Evolutionary conservation across 2,329 filamentous ascomycete species (phyloP), one percentile per base, ranked within the genome.

Genomic region (Nemania serpens): DNA sequence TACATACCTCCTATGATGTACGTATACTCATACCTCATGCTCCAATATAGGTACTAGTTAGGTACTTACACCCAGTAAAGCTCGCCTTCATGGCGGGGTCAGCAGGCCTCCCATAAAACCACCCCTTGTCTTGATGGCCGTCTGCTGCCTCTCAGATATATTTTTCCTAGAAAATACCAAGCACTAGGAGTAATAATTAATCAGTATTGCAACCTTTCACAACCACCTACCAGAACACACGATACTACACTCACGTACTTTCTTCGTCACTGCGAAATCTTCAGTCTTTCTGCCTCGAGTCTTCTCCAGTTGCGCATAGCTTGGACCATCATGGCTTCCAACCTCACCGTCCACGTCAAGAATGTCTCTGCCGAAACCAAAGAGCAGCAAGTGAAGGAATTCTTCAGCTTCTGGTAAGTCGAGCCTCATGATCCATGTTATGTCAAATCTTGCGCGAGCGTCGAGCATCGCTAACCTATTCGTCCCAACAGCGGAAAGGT

Each of bases 371-470:
- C 82, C 65, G 79, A 88, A 75, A 97, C 94, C 59, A 87, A 85
- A 69, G 93, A 99, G 78, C 89, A 93, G 79, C 93, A 98, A 79
- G 88, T 99, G 71, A 88, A 87, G 74, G 93, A 97, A 75, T 99
- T 99, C 84, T 99, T 99, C 84, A 95, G 90, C 82, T 98, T 98
- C 79, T 90, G 87, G 91, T 94, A 84, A 75, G 86, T 72, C 46
- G 22, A 5, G 7, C 9, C 13, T 10, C n/a, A 9, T 22, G 15
- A 4, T 12, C 15, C 45, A 25, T 50, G 18, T n/a, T n/a, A n/a
- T 22, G 15, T 18, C 12, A 4, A 12, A 7, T 46, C 49, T 20
- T 53, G 22, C 34, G 36, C 52, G 50, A 46, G 2, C 20, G 18
- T 41, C 10, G 13, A 12, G 15, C 29, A 15, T 39, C 9, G 36